These are phyloP conservation scores for Sporobolomyces roseus DNA, from an alignment of 768 basidiomycete species.

Conservation along the genomic window DNA sequence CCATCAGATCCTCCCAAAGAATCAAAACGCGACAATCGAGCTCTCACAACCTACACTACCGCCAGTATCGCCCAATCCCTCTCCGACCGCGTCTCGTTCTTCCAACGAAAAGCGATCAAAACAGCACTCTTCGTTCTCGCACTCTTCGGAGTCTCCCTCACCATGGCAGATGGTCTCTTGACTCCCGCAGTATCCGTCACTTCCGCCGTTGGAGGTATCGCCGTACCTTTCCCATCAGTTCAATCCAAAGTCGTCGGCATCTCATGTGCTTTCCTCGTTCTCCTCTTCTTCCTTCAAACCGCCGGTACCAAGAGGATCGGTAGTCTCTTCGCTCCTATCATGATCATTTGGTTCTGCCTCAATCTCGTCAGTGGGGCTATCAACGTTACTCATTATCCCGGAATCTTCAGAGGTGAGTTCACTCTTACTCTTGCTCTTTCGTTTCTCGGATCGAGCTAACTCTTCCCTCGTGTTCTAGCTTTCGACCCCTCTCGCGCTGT, in stretches of 20 bases:
- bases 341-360: conserved; percentile 59
- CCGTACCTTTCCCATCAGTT: conserved; percentile 58
- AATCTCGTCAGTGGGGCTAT: conserved; percentile 38
- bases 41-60: conserved; percentile 55
- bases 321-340: conserved; percentile 59
- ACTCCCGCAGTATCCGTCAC: conserved; percentile 67
- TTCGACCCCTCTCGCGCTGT: conserved; percentile 66
- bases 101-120: conserved; percentile 15
- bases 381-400: conserved; percentile 14
- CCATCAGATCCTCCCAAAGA: conserved; percentile 11
- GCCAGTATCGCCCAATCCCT: not conserved
- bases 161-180: conserved; percentile 65
- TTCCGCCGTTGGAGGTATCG: conserved; percentile 64
- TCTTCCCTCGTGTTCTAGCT: conserved; percentile 47
- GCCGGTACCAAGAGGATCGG: conserved; percentile 60
- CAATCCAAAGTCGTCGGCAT: conserved; percentile 56
- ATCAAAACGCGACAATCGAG: conserved; percentile 56
- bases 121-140: conserved; percentile 49
- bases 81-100: not conserved
- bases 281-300: conserved; percentile 60
- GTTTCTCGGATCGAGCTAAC: not conserved
- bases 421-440: not conserved
- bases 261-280: conserved; percentile 60
- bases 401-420: conserved; percentile 19
- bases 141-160: conserved; percentile 63